phyloP scores from a whole-genome alignment of 2,329 filamentous ascomycete species.

The Exophiala xenobiotica region DNA sequence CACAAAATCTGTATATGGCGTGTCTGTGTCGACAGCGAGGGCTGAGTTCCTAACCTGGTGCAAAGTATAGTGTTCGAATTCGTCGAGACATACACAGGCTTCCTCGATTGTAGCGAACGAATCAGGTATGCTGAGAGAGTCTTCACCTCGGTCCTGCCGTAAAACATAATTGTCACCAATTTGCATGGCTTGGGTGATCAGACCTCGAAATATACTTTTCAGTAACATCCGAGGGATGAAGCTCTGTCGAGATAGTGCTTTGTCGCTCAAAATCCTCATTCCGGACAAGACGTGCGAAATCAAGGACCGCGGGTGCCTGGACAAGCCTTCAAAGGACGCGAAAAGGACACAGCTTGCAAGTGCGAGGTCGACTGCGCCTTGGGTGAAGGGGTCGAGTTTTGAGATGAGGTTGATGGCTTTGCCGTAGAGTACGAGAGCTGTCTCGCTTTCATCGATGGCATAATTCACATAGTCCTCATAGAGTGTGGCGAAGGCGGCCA shows the following conservation, averaged over 20 bases:
- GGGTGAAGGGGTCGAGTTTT: not conserved
- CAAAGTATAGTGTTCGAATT: not conserved
- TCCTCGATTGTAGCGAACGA: not conserved
- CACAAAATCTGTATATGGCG: too few species aligned
- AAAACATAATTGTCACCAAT: not conserved
- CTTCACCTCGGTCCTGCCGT: not conserved
- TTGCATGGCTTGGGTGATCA: not conserved
- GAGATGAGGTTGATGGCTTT: not conserved
- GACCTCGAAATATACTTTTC: not conserved
- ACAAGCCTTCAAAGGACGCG: not conserved
- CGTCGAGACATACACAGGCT: not conserved
- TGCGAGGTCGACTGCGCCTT: not conserved
- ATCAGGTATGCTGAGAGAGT: not conserved
- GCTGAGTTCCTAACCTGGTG: too few species aligned
- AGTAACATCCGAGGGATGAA: not conserved
- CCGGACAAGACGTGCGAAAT: not conserved
- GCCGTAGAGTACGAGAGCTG: not conserved
- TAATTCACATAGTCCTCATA: not conserved
- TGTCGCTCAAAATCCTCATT: not conserved
- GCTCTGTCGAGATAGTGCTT: not conserved
- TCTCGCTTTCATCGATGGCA: not conserved
- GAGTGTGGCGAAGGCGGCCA: not conserved
- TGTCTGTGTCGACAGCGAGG: too few species aligned
- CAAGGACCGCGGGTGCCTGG: not conserved
- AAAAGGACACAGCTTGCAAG: not conserved